Percentiles rank a stretch among this genome's conserved stretches.
Evolutionary conservation across 306 rosid species (phyloP).

Genomic region (Fagus crenata): DNA sequence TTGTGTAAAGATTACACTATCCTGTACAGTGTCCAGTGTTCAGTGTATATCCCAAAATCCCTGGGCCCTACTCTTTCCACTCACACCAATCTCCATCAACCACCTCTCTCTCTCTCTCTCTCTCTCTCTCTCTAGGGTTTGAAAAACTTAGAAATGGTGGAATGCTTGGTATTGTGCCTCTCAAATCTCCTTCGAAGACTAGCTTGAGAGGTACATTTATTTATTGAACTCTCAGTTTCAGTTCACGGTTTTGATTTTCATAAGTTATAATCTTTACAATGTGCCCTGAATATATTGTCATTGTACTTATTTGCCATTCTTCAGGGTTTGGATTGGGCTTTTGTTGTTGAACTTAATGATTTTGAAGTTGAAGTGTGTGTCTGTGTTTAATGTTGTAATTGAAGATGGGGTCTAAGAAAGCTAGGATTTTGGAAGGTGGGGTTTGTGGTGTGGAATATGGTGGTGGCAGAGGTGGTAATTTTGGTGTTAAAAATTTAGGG

Average conservation of each 20-base stretch:
- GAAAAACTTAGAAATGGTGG: neutral
- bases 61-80: no score
- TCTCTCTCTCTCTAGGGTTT: no score
- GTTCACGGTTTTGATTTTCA: neutral
- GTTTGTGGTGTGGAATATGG: neutral
- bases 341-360: neutral
- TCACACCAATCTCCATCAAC: no score
- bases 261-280: neutral
- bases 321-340: slow-evolving; percentile 2
- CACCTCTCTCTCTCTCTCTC: no score
- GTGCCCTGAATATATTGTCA: neutral
- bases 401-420: neutral
- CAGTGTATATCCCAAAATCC: no score
- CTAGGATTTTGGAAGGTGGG: neutral
- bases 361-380: neutral
- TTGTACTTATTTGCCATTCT: neutral
- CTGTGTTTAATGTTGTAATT: neutral
- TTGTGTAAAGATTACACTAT: no score
- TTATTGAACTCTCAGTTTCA: neutral
- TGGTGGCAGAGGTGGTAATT: neutral
- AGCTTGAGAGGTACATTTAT: neutral
- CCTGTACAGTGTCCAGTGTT: no score
- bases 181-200: neutral
- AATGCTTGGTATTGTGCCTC: neutral
- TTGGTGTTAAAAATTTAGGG: neutral